Base-by-base conservation (phyloP, 2,329 filamentous ascomycete genomes). In the Phyllosticta ampelicida region DNA sequence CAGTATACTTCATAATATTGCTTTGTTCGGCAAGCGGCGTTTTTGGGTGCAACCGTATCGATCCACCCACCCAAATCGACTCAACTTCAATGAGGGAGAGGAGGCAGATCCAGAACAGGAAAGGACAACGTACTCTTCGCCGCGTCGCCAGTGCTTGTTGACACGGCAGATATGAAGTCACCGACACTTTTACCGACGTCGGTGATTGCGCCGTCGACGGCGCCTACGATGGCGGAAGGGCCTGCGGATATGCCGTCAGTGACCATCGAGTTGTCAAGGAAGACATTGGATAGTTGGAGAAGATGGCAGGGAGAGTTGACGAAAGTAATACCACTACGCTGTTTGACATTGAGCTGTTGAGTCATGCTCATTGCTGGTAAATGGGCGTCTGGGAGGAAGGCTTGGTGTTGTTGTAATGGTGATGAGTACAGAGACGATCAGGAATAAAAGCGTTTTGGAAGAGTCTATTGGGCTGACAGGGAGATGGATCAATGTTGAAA, bases 81-180 rank as follows among this genome's bases (percentile, higher is more conserved):
- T 26, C 23, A 26, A 8, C 23, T 26, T 26, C 23, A 8, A 26
- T 8, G 23, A 26, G 3, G 23, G 23, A 8, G 8, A 26, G 23
- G 23, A 8, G 3, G 8, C 23, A 26, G 23, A 8, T n/a, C n/a
- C n/a, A 26, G 23, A 3, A 26, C 23, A 26, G 23, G 3, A 26
- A 26, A 26, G 8, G 23, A 26, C 23, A 26, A 61, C 54, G 10
- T 44, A 62, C 68, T 65, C 53, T 71, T 71, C 0, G 67, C 70
- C 2, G 68, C 71, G 58, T 73, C 70, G 0, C 70, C 70, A 18
- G 70, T 18, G 0, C 69, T 70, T 52, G 65, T 60, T 8, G 68
- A 71, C 5, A 72, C 62, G 0, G 70, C 70, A 9, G 65, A 64
- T 23, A 73, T 65, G 0, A 68, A 69, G 60, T 73, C 67, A 0